Percentiles rank a stretch among this genome's conserved stretches.
These are phyloP conservation scores for Voacanga thouarsii DNA, from an alignment of 257 asterid genomes.

Conservation along the genomic window DNA sequence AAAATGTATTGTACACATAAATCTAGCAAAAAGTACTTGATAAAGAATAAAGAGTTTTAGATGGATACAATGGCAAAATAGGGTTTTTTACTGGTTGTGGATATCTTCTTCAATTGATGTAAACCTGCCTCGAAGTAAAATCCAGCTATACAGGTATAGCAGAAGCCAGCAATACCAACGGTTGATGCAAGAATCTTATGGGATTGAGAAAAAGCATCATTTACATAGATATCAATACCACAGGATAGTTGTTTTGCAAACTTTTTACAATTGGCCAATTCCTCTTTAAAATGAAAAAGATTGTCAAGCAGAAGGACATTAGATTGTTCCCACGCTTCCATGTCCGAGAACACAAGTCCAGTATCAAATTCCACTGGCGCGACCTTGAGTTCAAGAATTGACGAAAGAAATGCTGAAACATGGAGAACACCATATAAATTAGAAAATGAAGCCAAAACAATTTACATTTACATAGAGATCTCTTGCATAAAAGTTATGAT, in stretches of 20 bases:
- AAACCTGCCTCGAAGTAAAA: constrained; percentile 70
- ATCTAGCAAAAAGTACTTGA: constrained; percentile 9
- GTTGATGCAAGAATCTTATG: constrained; percentile 88
- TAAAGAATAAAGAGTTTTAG: constrained; percentile 21
- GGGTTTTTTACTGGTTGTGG: constrained; percentile 44
- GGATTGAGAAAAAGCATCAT: constrained; percentile 78
- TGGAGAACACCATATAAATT: neutral
- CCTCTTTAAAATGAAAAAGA: constrained; percentile 59
- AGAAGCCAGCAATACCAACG: constrained; percentile 73
- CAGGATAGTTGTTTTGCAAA: constrained; percentile 61
- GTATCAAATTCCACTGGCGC: constrained; percentile 44
- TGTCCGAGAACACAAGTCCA: constrained; percentile 23
- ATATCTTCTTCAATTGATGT: constrained; percentile 56
- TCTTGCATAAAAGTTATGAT: too few relatives aligned
- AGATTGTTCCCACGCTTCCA: constrained; percentile 33
- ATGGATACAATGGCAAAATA: constrained; percentile 69
- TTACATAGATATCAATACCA: constrained; percentile 77
- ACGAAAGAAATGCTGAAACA: constrained; percentile 60
- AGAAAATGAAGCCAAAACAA: neutral
- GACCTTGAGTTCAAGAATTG: constrained; percentile 63
- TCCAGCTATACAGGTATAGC: constrained; percentile 68
- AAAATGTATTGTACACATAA: constrained; percentile 1
- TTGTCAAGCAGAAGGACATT: constrained; percentile 62
- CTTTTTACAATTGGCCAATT: constrained; percentile 62
- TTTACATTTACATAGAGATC: neutral